A percentile compares a stretch with the other conserved stretches of the same genome.
phyloP scores from a whole-genome alignment of 176 grass and related monocot genomes.

The Echinochloa phyllopogon region DNA sequence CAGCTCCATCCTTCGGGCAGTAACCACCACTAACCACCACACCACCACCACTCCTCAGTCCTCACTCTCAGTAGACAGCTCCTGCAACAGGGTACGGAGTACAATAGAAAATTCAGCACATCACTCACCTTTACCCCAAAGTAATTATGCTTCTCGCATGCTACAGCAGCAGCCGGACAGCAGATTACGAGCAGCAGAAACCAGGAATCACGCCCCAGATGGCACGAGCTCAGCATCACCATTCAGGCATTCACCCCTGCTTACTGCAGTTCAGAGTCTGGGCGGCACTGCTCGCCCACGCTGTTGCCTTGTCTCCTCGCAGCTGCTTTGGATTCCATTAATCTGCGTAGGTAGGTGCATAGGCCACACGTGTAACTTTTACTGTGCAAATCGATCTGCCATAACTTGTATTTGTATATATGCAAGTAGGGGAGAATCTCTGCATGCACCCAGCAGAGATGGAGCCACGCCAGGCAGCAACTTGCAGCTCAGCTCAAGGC shows the following conservation, averaged over 20 bases:
- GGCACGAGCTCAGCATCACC: conserved; percentile 25
- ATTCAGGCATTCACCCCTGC: conserved; percentile 17
- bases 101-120: conserved; percentile 48
- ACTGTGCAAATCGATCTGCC: conserved; percentile 37
- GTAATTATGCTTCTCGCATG: conserved; percentile 45
- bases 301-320: conserved; percentile 36
- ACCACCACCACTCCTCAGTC: not conserved
- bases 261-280: conserved; percentile 1
- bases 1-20: not conserved
- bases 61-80: conserved; percentile 1
- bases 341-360: conserved; percentile 22
- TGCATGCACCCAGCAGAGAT: conserved; percentile 25
- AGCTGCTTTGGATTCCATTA: conserved; percentile 55
- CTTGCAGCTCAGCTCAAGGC: conserved; percentile 38
- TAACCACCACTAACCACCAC: conserved; percentile 11
- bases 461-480: conserved; percentile 44
- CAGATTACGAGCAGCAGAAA: conserved; percentile 20
- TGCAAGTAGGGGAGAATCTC: conserved; percentile 49
- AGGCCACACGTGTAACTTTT: conserved; percentile 53
- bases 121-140: not conserved
- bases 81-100: conserved; percentile 35
- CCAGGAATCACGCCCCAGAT: conserved; percentile 41
- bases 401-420: conserved; percentile 45
- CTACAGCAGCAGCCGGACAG: conserved; percentile 38
- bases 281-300: conserved; percentile 9